phyloP scores from a whole-genome alignment of 2,329 filamentous ascomycete species.

The Aspergillus fijiensis region DNA sequence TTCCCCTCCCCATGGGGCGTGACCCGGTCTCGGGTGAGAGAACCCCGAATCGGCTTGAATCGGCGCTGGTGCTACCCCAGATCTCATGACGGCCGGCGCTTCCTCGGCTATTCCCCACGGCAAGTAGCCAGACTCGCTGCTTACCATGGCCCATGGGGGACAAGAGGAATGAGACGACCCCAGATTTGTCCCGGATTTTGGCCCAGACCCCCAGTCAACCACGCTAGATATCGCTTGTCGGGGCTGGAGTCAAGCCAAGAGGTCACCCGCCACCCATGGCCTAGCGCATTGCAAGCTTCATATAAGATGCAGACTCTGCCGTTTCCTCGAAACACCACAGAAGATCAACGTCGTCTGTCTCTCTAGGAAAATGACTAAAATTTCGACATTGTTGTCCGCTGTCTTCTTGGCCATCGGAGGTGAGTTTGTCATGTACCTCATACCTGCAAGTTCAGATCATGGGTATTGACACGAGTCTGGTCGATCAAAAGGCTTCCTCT shows the following conservation, averaged over 20 bases:
- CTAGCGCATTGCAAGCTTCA: neutral
- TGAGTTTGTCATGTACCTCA: neutral
- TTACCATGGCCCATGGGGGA: neutral
- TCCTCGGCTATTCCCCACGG: neutral
- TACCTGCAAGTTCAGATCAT: too few relatives aligned
- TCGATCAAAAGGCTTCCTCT: constrained; percentile 27
- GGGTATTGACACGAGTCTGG: neutral
- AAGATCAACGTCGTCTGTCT: neutral
- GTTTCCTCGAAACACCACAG: neutral
- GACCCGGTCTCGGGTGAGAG: neutral
- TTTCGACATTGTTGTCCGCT: constrained; percentile 18
- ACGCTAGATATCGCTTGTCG: neutral
- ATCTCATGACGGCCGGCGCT: neutral
- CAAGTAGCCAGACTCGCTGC: neutral
- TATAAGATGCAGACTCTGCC: neutral
- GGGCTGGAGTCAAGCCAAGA: neutral
- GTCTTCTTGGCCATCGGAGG: constrained; percentile 24
- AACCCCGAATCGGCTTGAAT: neutral
- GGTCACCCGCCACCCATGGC: neutral
- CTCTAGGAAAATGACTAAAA: neutral
- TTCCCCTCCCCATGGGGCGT: neutral
- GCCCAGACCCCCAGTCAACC: neutral
- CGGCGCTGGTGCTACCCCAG: neutral
- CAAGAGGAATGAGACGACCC: neutral
- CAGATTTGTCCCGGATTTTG: neutral